Evolutionary conservation across 1,139 yeast genomes (phyloP), one percentile per base, ranked within the genome.

Genomic region (Lodderomyces metapsilosis): DNA sequence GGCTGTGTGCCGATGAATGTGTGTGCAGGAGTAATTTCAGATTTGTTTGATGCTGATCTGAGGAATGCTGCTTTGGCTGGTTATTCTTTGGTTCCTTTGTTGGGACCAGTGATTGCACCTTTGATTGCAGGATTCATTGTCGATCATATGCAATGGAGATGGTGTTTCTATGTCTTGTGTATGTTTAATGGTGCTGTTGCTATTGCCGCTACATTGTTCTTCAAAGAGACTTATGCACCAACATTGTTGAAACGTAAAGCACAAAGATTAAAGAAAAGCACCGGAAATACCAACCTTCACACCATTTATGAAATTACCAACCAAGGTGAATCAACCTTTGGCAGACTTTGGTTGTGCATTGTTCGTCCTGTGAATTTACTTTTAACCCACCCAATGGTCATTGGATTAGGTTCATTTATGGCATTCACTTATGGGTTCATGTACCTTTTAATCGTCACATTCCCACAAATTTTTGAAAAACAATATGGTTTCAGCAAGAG

Each of bases 91-190:
- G 73, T 71, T n/a, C 70, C 70, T 1, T 56, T 70, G 30, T 60
- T 82, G 39, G 91, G 89, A 0, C 85, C 87, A 1, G 79, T 78
- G 0, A 59, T 80, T 40, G 84, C 84, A 0, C 84, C 85, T 0
- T 66, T 80, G 5, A 66, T 78, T 21, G 68, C 82, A 1, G 84
- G 85, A 1, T 80, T 71, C 52, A 70, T 79, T 21, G 79, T 76
- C 5, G 68, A 78, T 49, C 51, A 69, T 24, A 38, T 38, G 36
- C 57, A 61, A 34, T 71, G 76, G 76, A 58, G 75, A 48, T 71
- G 76, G 76, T 70, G 66, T 1, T 66, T 71, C 36, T 67, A 68
- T 44, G 67, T 71, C 4, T 61, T 71, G 45, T 58, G 71, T 28
- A 68, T 70, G 11, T 69, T 70, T 49, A 71, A 71, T 47, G 75